phyloP scores from a whole-genome alignment of 257 asterid species.

The Fraxinus cuspidata region DNA sequence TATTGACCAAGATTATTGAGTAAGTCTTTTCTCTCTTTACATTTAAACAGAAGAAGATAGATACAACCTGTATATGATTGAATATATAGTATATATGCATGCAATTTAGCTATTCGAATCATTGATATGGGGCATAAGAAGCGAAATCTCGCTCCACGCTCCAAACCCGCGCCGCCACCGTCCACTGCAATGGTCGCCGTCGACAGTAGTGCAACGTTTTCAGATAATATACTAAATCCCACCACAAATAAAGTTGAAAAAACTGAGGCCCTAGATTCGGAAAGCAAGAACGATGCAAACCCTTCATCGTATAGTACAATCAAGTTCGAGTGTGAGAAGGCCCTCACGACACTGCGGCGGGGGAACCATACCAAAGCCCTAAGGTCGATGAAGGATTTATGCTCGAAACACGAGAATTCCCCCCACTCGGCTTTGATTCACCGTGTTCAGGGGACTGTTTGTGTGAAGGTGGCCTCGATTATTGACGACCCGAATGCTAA shows the following conservation, averaged over 20 bases:
- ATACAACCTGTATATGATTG: not conserved
- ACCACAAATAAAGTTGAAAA: not conserved
- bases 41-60: not conserved
- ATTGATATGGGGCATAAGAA: conserved; percentile 49
- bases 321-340: conserved; percentile 69
- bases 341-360: conserved; percentile 59
- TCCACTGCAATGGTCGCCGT: conserved; percentile 1
- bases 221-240: conserved; percentile 17
- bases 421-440: conserved; percentile 58
- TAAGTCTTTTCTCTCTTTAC: not conserved
- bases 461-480: too few relatives aligned
- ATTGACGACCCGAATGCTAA: conserved; percentile 29
- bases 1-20: not conserved
- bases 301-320: conserved; percentile 39
- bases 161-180: conserved; percentile 34
- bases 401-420: conserved; percentile 53
- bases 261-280: not conserved
- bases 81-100: conserved; percentile 17
- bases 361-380: conserved; percentile 79
- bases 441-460: conserved; percentile 36
- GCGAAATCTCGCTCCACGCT: conserved; percentile 46
- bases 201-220: not conserved
- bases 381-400: conserved; percentile 72
- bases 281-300: conserved; percentile 3
- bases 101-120: conserved; percentile 25